These are phyloP conservation scores for Candida suzukii DNA, from an alignment of 805 yeast genomes.

Conservation along the genomic window DNA sequence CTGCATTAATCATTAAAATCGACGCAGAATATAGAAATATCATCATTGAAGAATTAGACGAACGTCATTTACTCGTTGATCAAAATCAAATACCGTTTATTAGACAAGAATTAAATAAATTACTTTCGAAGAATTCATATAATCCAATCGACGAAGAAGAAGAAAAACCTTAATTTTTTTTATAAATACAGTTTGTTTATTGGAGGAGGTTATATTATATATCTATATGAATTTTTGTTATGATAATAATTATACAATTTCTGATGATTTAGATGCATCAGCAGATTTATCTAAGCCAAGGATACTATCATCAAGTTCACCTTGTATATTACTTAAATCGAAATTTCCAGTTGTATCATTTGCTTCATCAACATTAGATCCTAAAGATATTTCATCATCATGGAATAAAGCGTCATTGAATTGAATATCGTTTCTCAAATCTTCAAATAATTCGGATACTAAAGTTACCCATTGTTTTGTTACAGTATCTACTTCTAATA, in stretches of 20 bases:
- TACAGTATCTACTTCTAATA: constrained; percentile 62
- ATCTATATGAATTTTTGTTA: too few species aligned
- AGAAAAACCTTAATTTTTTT: too few species aligned
- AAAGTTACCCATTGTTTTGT: constrained; percentile 29
- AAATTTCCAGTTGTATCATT: too few species aligned
- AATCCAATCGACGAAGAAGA: constrained; percentile 71
- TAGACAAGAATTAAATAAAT: constrained; percentile 66
- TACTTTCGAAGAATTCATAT: constrained; percentile 78
- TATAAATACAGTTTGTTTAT: too few species aligned
- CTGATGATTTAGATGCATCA: too few species aligned
- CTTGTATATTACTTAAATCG: too few species aligned
- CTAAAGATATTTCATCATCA: constrained; percentile 5
- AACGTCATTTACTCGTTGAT: constrained; percentile 80
- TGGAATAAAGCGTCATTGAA: constrained; percentile 8
- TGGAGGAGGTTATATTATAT: too few species aligned
- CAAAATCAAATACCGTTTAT: constrained; percentile 69
- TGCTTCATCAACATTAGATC: background rate
- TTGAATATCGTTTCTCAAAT: constrained; percentile 4
- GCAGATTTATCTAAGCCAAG: too few species aligned
- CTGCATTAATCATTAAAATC: constrained; percentile 76
- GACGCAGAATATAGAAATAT: constrained; percentile 75
- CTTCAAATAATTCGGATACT: constrained; percentile 23
- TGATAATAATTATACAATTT: too few species aligned
- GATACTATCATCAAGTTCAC: too few species aligned
- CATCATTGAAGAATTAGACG: constrained; percentile 74